Percentiles rank a stretch among this genome's conserved stretches.
These are phyloP conservation scores for Hypsizygus ulmarius DNA, from an alignment of 1,284 basidiomycete species.

Conservation along the genomic window DNA sequence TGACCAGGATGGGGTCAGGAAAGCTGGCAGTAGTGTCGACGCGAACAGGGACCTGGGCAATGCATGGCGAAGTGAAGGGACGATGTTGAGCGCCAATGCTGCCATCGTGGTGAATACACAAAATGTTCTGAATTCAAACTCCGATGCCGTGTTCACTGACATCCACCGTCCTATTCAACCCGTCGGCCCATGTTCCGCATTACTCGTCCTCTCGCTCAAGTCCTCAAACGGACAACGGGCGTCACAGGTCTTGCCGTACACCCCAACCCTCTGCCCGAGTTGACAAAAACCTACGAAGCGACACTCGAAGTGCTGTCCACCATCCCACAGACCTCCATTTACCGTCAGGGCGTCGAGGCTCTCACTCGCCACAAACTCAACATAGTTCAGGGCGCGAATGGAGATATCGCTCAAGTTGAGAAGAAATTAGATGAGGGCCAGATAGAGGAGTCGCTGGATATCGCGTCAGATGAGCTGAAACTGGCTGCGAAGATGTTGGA, in stretches of 20 bases:
- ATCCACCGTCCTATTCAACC: constrained; percentile 12
- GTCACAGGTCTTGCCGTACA: constrained; percentile 75
- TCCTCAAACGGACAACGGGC: constrained; percentile 76
- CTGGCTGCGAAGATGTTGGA: constrained; percentile 85
- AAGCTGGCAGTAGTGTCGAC: constrained; percentile 31
- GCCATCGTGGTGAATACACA: constrained; percentile 27
- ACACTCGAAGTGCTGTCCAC: constrained; percentile 73
- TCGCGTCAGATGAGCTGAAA: constrained; percentile 81
- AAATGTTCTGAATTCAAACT: constrained; percentile 30
- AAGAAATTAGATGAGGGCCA: constrained; percentile 73
- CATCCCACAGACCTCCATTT: constrained; percentile 82
- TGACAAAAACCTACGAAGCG: constrained; percentile 73
- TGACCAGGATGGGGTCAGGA: constrained; percentile 41
- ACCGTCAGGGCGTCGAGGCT: constrained; percentile 88
- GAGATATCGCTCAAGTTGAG: constrained; percentile 68
- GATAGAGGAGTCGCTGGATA: constrained; percentile 81
- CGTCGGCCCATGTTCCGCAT: constrained; percentile 67
- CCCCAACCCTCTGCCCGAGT: constrained; percentile 75
- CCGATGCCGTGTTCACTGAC: constrained; percentile 25
- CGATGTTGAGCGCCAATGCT: constrained; percentile 35
- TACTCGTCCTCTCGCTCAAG: constrained; percentile 69
- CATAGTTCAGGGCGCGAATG: constrained; percentile 68
- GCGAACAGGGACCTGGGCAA: constrained; percentile 23
- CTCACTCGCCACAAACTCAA: constrained; percentile 82
- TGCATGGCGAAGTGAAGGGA: constrained; percentile 26